phyloP scores from a whole-genome alignment of 2,329 filamentous ascomycete species.

The Daldinia sp. region DNA sequence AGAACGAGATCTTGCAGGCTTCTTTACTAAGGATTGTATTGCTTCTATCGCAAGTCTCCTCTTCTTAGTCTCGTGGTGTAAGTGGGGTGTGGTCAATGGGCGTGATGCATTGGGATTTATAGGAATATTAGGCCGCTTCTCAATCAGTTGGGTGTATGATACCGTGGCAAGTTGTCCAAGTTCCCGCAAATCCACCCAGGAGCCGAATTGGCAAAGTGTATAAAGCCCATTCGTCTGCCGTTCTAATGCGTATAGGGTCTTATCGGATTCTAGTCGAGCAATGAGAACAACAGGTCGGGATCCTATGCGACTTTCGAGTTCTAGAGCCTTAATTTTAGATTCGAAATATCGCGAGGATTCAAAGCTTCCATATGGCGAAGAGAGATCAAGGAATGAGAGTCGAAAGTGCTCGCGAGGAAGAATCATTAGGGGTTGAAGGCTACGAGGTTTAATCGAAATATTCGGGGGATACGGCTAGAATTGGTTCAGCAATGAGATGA shows the following conservation, averaged over 20 bases:
- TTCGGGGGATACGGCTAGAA: conserved; percentile 64
- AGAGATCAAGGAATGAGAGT: conserved; percentile 68
- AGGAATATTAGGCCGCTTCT: conserved; percentile 45
- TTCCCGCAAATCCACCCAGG: conserved; percentile 68
- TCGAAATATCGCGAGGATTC: conserved; percentile 66
- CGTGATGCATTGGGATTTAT: conserved; percentile 26
- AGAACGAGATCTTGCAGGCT: conserved; percentile 56
- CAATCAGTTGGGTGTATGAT: conserved; percentile 48
- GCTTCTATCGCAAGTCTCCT: conserved; percentile 69
- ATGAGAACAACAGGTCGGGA: conserved; percentile 65
- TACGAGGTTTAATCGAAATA: conserved; percentile 60
- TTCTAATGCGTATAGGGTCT: conserved; percentile 70
- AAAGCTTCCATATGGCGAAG: conserved; percentile 58
- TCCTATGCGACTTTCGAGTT: conserved; percentile 68
- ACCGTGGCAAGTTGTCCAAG: conserved; percentile 61
- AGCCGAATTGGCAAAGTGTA: conserved; percentile 71
- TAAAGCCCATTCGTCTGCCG: conserved; percentile 68
- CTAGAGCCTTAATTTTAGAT: conserved; percentile 68
- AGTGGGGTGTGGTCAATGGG: conserved; percentile 53
- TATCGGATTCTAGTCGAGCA: conserved; percentile 64
- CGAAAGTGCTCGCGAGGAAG: conserved; percentile 67
- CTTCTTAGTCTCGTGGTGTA: conserved; percentile 61
- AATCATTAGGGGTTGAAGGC: conserved; percentile 68
- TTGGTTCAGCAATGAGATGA: conserved; percentile 15
- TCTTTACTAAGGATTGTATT: conserved; percentile 68